Evolutionary conservation across 169 alveolate species (phyloP), one percentile per base, ranked within the genome.

Genomic region (Eimeria praecox): DNA sequence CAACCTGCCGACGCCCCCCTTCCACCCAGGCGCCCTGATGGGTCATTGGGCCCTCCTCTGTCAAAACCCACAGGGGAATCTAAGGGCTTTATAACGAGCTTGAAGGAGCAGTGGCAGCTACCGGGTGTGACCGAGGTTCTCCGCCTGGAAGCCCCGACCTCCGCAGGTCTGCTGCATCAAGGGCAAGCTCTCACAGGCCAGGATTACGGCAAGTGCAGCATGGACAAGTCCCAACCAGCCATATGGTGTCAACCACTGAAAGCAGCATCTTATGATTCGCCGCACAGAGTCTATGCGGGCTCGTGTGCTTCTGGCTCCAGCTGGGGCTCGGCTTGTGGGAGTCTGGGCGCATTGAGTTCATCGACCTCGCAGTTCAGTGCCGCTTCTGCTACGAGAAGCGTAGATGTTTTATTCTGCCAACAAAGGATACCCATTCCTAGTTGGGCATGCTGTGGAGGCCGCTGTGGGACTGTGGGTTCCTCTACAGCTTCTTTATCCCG

Each of bases 131-230:
- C 87, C 24, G 87, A 77, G 62, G 30, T 44, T 44, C 2, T 40
- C 87, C 59, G 87, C 18, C 2, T 59, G 59, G 87, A 77, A 27
- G 87, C 18, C 59, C 40, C 35, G 59, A 62, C 42, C 59, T 77
- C 87, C 64, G 30, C 87, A 40, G 59, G 33, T 18, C 87, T 77
- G 54, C 87, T 38, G 33, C 87, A 40, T 22, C 59, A 46, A 10
- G 87, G 87, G 64, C 87, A 77, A 46, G n/a, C 87, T 42, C 54
- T n/a, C 42, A 27, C 87, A n/a, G 87, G 24, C 87, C 87, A 77
- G 64, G 87, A 77, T 40, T 38, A 40, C 38, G 44, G 49, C 49
- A 77, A 77, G 20, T 46, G 42, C 18, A 77, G 35, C 38, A 18
- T 46, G 24, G 62, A 20, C 12, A 40, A 22, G 22, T 24, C 59